These are phyloP conservation scores for Penstemon newberryi DNA, from an alignment of 257 asterid genomes.

Conservation along the genomic window DNA sequence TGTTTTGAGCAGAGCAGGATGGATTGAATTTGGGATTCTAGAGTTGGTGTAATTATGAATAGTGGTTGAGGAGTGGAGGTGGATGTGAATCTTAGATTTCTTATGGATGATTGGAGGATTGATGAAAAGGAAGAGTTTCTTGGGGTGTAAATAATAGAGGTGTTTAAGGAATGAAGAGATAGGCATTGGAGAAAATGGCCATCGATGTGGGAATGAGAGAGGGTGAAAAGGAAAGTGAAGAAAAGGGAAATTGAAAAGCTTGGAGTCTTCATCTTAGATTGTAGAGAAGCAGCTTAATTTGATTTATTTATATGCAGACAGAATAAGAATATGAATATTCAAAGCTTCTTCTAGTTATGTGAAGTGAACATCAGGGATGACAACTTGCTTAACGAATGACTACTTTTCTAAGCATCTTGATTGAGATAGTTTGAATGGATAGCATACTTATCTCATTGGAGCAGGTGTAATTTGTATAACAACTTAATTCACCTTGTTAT, in stretches of 20 bases:
- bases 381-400: too few species aligned
- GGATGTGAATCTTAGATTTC: conserved; percentile 23
- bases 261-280: conserved; percentile 7
- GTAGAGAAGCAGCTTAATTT: too few species aligned
- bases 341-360: too few species aligned
- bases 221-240: conserved; percentile 1
- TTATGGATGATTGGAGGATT: conserved; percentile 17
- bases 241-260: not conserved
- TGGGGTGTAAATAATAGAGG: conserved; percentile 18
- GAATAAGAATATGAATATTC: too few species aligned
- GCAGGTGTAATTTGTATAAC: too few species aligned
- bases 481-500: too few species aligned
- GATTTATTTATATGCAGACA: too few species aligned
- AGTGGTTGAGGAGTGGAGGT: conserved; percentile 14
- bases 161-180: not conserved
- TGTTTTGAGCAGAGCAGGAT: conserved; percentile 21
- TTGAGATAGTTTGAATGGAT: too few species aligned
- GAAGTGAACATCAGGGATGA: too few species aligned
- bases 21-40: conserved; percentile 27
- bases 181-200: conserved; percentile 27
- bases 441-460: too few species aligned
- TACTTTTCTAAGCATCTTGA: too few species aligned
- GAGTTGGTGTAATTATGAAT: conserved; percentile 21
- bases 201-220: not conserved
- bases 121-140: conserved; percentile 24